phyloP scores from a whole-genome alignment of 208 protist genomes.

The Acanthamoeba healyi region DNA sequence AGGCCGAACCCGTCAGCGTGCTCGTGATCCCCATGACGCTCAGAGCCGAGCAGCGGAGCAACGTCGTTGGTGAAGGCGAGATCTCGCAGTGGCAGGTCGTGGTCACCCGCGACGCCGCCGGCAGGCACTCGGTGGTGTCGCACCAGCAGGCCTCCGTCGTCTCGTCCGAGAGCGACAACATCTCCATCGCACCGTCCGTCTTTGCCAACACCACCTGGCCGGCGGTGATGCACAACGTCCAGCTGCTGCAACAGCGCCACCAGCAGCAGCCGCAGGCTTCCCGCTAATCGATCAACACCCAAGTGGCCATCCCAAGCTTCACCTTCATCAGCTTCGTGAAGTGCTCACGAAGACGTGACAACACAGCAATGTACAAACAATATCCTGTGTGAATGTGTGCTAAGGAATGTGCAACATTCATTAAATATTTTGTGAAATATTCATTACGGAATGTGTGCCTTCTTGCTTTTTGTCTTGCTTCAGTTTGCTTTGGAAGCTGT shows the following conservation, averaged over 20 bases:
- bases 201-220: background rate
- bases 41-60: background rate
- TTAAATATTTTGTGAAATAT: too few species aligned
- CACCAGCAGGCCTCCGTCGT: background rate
- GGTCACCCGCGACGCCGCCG: background rate
- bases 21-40: background rate
- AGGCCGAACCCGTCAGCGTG: background rate
- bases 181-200: background rate
- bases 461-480: too few species aligned
- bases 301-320: too few species aligned
- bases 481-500: too few species aligned
- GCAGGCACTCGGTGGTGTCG: background rate
- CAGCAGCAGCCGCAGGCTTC: background rate
- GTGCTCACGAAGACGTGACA: background rate
- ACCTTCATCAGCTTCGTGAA: background rate
- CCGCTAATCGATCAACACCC: background rate
- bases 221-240: background rate
- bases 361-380: slow-evolving; percentile 12
- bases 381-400: too few species aligned
- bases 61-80: too few species aligned
- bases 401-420: too few species aligned
- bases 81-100: background rate
- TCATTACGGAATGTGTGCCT: too few species aligned
- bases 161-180: background rate
- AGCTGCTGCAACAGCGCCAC: background rate